Conservation (phyloP, 2,329 filamentous ascomycete species). For the Aciculosporium take region DNA sequence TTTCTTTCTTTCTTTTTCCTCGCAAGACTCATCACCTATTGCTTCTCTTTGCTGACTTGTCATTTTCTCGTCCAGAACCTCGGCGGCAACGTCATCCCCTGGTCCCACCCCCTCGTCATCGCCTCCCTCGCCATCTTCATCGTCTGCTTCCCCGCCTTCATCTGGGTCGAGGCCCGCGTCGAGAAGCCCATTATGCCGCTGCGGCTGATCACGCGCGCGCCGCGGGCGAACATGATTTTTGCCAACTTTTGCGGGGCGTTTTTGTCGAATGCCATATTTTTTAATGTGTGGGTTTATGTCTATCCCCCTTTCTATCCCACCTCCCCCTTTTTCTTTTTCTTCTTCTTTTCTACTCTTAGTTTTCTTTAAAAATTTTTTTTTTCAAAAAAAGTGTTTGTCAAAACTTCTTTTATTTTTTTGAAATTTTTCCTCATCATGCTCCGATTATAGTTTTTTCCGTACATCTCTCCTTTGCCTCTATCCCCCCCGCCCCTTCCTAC, state of each 20-base stretch:
- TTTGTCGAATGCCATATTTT: conserved; percentile 40
- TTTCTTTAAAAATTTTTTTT: not conserved
- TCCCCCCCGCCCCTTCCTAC: not conserved
- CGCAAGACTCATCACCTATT: not conserved
- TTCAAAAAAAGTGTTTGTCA: not conserved
- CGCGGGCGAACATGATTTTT: conserved; percentile 44
- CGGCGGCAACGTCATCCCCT: conserved; percentile 49
- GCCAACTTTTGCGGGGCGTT: conserved; percentile 38
- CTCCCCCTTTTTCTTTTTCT: not conserved
- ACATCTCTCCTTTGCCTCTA: not conserved
- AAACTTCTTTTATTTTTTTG: no score
- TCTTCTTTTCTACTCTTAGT: not conserved
- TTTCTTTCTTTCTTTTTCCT: not conserved
- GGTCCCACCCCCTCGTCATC: conserved; percentile 45
- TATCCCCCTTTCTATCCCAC: not conserved
- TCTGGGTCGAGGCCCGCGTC: conserved; percentile 37
- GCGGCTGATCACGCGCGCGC: conserved; percentile 31
- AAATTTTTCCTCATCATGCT: no score
- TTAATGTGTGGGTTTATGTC: conserved; percentile 35
- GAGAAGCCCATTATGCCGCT: conserved; percentile 47
- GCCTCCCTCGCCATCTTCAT: conserved; percentile 33
- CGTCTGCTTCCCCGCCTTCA: conserved; percentile 33
- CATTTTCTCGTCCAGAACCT: conserved; percentile 30
- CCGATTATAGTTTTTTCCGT: no score
- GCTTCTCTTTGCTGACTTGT: not conserved